Conservation (phyloP, 768 basidiomycete genomes). For the Pleurotus tuber-regium region DNA sequence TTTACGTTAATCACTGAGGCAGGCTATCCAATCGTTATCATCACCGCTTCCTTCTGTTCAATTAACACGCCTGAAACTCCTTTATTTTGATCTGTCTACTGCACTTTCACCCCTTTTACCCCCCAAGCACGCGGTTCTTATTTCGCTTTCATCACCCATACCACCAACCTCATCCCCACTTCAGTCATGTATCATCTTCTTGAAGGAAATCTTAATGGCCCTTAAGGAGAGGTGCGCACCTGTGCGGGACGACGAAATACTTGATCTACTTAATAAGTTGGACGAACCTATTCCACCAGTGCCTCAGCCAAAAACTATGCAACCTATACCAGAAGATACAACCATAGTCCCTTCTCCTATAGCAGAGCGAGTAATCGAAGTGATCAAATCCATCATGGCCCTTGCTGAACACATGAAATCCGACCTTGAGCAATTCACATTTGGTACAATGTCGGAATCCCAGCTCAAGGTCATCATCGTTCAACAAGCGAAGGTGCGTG, state of each 20-base stretch:
- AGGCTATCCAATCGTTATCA: conserved; percentile 59
- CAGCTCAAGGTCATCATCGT: conserved; percentile 49
- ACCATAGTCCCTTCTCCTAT: conserved; percentile 25
- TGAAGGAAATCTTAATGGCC: conserved; percentile 50
- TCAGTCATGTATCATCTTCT: conserved; percentile 48
- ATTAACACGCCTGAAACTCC: conserved; percentile 52
- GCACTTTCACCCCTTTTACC: conserved; percentile 60
- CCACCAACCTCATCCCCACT: conserved; percentile 70
- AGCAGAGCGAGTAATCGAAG: conserved; percentile 47
- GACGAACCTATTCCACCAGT: conserved; percentile 18
- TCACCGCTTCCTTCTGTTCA: conserved; percentile 58
- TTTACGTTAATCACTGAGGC: background rate
- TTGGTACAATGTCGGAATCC: conserved; percentile 65
- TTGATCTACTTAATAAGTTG: conserved; percentile 33
- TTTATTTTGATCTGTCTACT: conserved; percentile 53
- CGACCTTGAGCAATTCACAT: conserved; percentile 62
- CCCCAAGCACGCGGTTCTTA: conserved; percentile 44
- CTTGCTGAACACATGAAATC: conserved; percentile 65
- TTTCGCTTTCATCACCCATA: conserved; percentile 53
- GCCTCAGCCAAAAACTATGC: conserved; percentile 13
- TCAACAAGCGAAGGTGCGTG: conserved; percentile 51
- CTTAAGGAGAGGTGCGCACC: conserved; percentile 68
- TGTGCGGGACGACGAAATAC: conserved; percentile 53
- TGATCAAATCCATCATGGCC: conserved; percentile 43
- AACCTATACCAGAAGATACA: too few species aligned